phyloP scores from a whole-genome alignment of 768 basidiomycete genomes.

The Megacollybia marginata region DNA sequence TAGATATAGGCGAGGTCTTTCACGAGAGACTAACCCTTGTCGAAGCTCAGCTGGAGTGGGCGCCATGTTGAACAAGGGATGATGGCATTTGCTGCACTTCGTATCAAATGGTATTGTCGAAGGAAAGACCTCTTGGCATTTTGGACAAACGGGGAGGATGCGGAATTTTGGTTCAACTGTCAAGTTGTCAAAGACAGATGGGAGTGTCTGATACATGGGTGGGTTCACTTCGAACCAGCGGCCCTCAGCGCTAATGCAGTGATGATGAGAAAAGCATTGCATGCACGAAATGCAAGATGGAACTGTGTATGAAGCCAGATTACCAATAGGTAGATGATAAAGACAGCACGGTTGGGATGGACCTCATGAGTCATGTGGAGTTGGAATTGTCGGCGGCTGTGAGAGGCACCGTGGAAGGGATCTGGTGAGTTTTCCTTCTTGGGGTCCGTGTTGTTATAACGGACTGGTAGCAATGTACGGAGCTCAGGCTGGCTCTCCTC shows the following conservation, averaged over 20 bases:
- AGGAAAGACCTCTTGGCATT: constrained; percentile 7
- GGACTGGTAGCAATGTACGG: neutral
- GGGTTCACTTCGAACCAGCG: neutral
- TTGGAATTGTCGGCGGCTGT: neutral
- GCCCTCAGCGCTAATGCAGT: neutral
- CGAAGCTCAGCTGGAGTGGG: neutral
- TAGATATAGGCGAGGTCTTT: neutral
- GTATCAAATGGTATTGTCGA: neutral
- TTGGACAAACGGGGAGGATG: constrained; percentile 8
- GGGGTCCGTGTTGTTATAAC: neutral
- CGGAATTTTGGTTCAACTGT: constrained; percentile 2
- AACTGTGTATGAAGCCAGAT: constrained; percentile 12
- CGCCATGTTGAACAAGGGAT: constrained; percentile 1
- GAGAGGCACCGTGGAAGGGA: neutral
- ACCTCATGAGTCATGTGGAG: constrained; percentile 3
- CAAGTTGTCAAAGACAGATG: constrained; percentile 3
- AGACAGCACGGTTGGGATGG: neutral
- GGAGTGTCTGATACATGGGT: constrained; percentile 9
- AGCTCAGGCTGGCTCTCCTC: too few species aligned
- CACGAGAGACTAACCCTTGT: neutral
- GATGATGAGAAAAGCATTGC: constrained; percentile 8
- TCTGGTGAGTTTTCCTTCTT: neutral
- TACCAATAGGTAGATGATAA: constrained; percentile 6
- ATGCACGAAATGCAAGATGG: constrained; percentile 10
- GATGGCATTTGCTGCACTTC: neutral